Evolutionary conservation across 2,329 filamentous ascomycete genomes (phyloP).

Genomic region (Tolypocladium pustulatum): DNA sequence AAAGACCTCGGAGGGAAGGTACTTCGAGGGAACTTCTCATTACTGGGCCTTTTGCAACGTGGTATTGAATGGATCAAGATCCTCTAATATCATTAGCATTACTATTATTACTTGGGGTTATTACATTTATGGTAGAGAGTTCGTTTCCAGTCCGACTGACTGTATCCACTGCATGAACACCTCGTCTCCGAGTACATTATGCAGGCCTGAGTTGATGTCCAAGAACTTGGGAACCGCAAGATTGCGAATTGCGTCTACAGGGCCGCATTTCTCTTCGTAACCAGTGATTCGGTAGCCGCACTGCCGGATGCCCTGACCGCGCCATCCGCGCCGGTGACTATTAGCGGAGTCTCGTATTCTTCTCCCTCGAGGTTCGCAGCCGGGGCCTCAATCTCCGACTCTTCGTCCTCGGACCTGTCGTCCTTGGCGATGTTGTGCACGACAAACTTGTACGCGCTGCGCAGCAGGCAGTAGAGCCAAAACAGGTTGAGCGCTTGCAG

Average conservation of each 20-base stretch:
- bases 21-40: neutral
- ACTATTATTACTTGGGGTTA: neutral
- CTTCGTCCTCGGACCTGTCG: conserved; percentile 60
- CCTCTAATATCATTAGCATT: neutral
- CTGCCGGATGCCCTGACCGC: neutral
- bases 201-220: neutral
- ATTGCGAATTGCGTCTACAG: too few relatives aligned
- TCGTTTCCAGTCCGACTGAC: neutral
- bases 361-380: neutral
- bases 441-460: conserved; percentile 63
- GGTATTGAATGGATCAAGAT: neutral
- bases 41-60: too few relatives aligned
- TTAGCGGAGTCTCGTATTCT: too few relatives aligned
- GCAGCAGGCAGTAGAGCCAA: conserved; percentile 69
- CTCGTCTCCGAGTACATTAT: neutral
- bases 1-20: neutral
- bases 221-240: too few relatives aligned
- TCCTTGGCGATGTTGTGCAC: conserved; percentile 52
- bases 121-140: neutral
- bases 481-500: conserved; percentile 71
- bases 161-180: neutral
- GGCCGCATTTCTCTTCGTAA: neutral
- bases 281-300: too few relatives aligned
- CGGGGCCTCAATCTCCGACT: conserved; percentile 13
- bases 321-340: neutral